These are phyloP conservation scores for Gossypium bickii DNA, from an alignment of 345 rosid genomes.

Conservation along the genomic window DNA sequence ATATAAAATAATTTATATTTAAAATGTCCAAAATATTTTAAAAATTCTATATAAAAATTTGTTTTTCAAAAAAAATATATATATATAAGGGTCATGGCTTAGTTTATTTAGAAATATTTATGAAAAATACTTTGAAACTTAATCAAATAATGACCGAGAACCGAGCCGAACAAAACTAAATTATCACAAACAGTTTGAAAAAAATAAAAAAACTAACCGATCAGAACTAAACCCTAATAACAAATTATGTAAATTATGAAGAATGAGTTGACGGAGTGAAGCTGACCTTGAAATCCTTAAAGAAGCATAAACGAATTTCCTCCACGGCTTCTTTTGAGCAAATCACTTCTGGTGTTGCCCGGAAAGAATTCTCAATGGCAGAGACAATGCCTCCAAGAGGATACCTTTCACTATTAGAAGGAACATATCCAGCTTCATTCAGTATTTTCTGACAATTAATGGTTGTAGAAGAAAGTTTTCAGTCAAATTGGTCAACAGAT, in stretches of 20 bases:
- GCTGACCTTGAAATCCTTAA: conserved; percentile 77
- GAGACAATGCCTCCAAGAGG: conserved; percentile 86
- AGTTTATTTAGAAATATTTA: too few species aligned
- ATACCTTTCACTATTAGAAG: conserved; percentile 81
- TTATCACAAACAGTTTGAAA: too few species aligned
- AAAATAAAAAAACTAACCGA: too few species aligned
- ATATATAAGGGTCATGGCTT: too few species aligned
- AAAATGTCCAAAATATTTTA: too few species aligned
- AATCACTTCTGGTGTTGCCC: conserved; percentile 53
- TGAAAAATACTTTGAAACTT: too few species aligned
- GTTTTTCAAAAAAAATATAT: too few species aligned
- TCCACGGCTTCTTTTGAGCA: conserved; percentile 67
- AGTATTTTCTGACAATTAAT: conserved; percentile 55
- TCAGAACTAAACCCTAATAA: background rate
- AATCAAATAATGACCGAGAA: too few species aligned
- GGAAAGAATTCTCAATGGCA: conserved; percentile 87
- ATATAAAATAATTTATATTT: too few species aligned
- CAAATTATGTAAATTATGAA: background rate
- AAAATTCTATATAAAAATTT: too few species aligned
- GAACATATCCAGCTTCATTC: conserved; percentile 78
- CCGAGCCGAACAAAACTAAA: too few species aligned
- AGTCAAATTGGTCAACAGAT: conserved; percentile 15
- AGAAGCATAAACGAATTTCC: conserved; percentile 81
- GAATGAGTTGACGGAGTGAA: conserved; percentile 9
- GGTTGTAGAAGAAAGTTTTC: background rate